These are phyloP conservation scores for Boletus huronensis DNA, from an alignment of 768 basidiomycete genomes.

Conservation along the genomic window DNA sequence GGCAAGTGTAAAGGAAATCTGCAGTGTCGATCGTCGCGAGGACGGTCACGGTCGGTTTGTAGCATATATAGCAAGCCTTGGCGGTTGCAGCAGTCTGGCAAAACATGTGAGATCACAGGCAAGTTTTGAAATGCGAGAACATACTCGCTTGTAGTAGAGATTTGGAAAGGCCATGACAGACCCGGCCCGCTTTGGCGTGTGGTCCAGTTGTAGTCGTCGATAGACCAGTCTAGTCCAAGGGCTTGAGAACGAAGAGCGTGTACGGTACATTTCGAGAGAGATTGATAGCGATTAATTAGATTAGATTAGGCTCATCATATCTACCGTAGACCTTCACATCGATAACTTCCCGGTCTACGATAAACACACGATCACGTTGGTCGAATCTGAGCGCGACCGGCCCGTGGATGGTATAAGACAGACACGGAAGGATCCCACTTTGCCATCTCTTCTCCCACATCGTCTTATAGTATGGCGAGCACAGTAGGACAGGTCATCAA, in stretches of 20 bases:
- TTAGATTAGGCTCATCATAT: conserved; percentile 1
- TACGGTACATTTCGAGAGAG: not conserved
- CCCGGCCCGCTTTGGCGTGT: not conserved
- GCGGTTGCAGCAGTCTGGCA: conserved; percentile 71
- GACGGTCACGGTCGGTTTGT: conserved; percentile 76
- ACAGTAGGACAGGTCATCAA: conserved; percentile 76
- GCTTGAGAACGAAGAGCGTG: not conserved
- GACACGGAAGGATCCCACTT: conserved; percentile 6
- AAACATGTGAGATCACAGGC: not conserved
- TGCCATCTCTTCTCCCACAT: conserved; percentile 15
- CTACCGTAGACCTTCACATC: conserved; percentile 6
- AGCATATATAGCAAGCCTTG: conserved; percentile 76
- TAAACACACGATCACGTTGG: conserved; percentile 1
- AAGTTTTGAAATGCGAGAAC: conserved; percentile 23
- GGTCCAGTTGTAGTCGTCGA: too few relatives aligned
- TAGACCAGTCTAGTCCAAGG: not conserved
- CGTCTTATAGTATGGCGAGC: conserved; percentile 52
- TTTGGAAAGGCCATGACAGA: conserved; percentile 60
- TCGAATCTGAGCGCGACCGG: not conserved
- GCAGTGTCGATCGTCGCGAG: conserved; percentile 78
- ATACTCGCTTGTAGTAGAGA: conserved; percentile 86
- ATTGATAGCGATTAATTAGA: not conserved
- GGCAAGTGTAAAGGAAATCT: conserved; percentile 87
- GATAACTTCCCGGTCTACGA: not conserved
- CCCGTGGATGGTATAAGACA: not conserved